phyloP scores from a whole-genome alignment of 148 eudicot species.

The Oxyria digyna region DNA sequence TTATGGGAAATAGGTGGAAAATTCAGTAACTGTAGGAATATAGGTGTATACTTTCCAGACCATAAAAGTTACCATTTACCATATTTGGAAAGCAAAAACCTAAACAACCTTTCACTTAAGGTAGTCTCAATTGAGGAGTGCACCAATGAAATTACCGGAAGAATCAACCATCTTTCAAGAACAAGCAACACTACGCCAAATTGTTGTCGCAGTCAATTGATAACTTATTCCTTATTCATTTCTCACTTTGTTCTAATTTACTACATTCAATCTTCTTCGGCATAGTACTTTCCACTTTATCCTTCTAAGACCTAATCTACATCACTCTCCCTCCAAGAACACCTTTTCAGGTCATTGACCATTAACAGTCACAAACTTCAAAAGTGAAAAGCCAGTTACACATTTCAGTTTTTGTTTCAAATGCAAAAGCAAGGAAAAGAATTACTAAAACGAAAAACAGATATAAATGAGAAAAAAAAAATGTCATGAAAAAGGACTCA shows the following conservation, averaged over 20 bases:
- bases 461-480: background rate
- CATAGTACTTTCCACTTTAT: background rate
- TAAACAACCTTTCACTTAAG: background rate
- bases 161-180: background rate
- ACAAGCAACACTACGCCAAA: background rate
- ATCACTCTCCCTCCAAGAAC: background rate
- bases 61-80: background rate
- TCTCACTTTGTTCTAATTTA: background rate
- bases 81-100: background rate
- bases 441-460: background rate
- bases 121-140: background rate
- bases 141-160: background rate
- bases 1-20: background rate
- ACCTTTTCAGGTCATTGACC: background rate
- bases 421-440: background rate
- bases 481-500: constrained; percentile 15
- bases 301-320: background rate
- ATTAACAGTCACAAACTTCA: background rate
- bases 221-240: background rate
- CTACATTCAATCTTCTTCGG: background rate
- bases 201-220: background rate
- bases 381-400: background rate
- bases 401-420: background rate
- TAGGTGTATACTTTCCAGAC: background rate
- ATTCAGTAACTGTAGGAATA: background rate